Evolutionary conservation across 306 rosid genomes (phyloP).

Genomic region (Prunus mira): DNA sequence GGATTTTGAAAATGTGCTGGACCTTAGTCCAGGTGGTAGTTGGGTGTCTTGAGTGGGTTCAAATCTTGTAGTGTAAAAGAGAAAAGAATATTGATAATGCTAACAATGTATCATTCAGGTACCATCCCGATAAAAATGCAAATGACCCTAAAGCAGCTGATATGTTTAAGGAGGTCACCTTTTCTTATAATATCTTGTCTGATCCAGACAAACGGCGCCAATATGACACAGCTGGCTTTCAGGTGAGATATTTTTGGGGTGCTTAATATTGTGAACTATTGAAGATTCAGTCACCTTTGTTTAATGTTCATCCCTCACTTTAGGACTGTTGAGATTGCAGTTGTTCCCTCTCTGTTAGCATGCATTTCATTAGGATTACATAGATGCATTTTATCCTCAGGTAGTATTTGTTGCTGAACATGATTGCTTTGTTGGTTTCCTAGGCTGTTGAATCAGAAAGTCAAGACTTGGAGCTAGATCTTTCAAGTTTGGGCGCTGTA

Average conservation of each 20-base stretch:
- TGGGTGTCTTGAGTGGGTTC: not conserved
- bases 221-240: conserved; percentile 89
- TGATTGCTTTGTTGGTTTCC: conserved; percentile 25
- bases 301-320: conserved; percentile 13
- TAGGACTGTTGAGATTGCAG: not conserved
- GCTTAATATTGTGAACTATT: conserved; percentile 15
- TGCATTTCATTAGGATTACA: conserved; percentile 7
- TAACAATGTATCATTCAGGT: conserved; percentile 50
- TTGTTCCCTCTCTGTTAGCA: not conserved
- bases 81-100: conserved; percentile 8
- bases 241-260: conserved; percentile 53
- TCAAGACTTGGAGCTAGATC: conserved; percentile 97
- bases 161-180: conserved; percentile 89
- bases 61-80: not conserved
- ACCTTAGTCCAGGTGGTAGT: not conserved
- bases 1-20: conserved; percentile 4
- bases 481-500: conserved; percentile 95
- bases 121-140: conserved; percentile 97
- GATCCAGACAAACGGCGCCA: conserved; percentile 93
- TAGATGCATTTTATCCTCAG: not conserved
- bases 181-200: conserved; percentile 80
- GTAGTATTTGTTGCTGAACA: conserved; percentile 10
- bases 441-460: conserved; percentile 91
- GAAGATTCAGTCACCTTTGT: conserved; percentile 11
- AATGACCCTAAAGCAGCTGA: conserved; percentile 98